Conservation (phyloP, 2,329 filamentous ascomycete genomes). For the Paraphaeosphaeria minitans region DNA sequence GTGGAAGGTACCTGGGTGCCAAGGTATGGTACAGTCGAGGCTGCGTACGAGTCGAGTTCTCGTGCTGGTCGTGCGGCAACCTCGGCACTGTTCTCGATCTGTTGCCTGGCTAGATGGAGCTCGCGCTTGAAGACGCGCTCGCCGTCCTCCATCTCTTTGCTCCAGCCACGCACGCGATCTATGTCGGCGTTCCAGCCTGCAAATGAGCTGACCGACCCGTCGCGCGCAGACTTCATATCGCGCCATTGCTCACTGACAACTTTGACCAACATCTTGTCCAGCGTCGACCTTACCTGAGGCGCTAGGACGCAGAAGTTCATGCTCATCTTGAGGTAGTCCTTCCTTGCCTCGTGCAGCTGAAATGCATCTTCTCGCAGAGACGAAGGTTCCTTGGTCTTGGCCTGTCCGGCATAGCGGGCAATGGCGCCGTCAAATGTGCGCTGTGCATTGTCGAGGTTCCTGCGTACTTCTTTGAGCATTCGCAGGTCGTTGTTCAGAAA, state of each 20-base stretch:
- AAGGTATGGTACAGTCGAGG: conserved; percentile 87
- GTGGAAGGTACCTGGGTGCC: conserved; percentile 70
- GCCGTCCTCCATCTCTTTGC: conserved; percentile 89
- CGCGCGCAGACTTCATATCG: conserved; percentile 76
- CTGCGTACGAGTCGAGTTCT: conserved; percentile 90
- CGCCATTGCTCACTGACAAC: conserved; percentile 87
- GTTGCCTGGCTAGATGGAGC: conserved; percentile 75
- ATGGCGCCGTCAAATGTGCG: conserved; percentile 82
- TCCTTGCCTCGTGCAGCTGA: conserved; percentile 88
- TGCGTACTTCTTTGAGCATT: conserved; percentile 82
- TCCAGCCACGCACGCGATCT: conserved; percentile 90
- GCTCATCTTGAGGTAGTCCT: conserved; percentile 86
- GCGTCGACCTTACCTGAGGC: conserved; percentile 79
- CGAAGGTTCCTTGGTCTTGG: conserved; percentile 92
- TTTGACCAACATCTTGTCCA: conserved; percentile 85
- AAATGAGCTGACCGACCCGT: conserved; percentile 66
- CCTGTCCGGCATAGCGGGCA: conserved; percentile 80
- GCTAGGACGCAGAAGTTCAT: conserved; percentile 92
- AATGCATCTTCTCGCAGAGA: conserved; percentile 94
- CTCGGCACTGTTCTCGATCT: conserved; percentile 80
- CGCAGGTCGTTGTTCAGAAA: conserved; percentile 82
- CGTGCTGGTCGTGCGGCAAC: conserved; percentile 76
- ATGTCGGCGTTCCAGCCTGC: conserved; percentile 77
- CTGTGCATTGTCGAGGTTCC: conserved; percentile 77
- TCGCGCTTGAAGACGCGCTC: conserved; percentile 84